Evolutionary conservation across 2,329 filamentous ascomycete genomes (phyloP), one percentile per base, ranked within the genome.

Genomic region (Colletotrichum sp.): DNA sequence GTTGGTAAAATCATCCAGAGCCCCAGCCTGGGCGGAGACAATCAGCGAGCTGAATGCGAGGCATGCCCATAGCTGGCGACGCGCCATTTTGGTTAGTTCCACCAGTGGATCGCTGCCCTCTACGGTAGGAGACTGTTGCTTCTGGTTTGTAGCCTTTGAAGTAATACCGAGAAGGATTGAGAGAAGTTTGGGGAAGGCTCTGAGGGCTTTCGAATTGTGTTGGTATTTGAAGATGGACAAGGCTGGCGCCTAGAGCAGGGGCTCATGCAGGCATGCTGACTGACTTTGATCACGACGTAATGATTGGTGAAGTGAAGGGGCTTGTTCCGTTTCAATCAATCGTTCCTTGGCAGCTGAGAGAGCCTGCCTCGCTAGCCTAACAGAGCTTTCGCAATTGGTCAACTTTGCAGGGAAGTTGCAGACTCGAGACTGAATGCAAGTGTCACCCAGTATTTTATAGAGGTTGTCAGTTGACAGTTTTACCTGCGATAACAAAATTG

Each of bases 1-100:
- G 24, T 65, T 65, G 10, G 62, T 26, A 4, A 65, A 65, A 16
- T 65, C 62, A 16, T 65, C 62, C 12, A 64, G n/a, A 28, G 55
- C 22, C 16, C 26, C 24, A 9, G 55, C 55, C 15, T 28, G 13
- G 15, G 24, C 55, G 13, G 55, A 18, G 24, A 24, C 55, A 1
- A 12, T 16, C 15, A 59, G 24, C 44, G 12, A 52, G n/a, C 0
- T 22, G n/a, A 22, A 22, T 13, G 12, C n/a, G 2, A 52, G 44
- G n/a, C 44, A 22, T 13, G 2, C 10, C 44, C n/a, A 5, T 1
- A 52, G 12, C 16, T 4, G 6, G n/a, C 10, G n/a, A 22, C n/a
- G n/a, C n/a, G 3, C 10, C 44, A 52, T 52, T 22, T 22, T 52
- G n/a, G 44, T 52, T 3, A 8, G 3, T 13, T 22, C n/a, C n/a